Conservation (phyloP, 2,329 filamentous ascomycete species). For the Aspergillus candidus region DNA sequence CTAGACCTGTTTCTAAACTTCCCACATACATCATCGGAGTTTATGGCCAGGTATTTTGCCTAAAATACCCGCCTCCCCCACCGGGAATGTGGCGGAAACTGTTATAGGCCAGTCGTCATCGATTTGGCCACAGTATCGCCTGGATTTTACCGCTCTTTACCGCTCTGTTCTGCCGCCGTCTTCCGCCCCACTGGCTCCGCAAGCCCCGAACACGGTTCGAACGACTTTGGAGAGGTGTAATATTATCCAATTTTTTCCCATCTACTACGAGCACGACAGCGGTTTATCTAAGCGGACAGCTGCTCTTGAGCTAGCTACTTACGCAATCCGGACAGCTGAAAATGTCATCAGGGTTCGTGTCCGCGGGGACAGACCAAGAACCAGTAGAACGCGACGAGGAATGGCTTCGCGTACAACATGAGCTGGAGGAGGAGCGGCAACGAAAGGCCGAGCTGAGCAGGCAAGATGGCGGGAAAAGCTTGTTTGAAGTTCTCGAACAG, state of each 20-base stretch:
- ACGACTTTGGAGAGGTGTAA: not conserved
- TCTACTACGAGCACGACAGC: no score
- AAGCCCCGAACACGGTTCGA: not conserved
- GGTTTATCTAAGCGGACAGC: no score
- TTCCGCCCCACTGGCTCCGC: conserved; percentile 6
- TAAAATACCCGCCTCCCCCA: conserved; percentile 2
- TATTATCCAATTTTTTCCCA: no score
- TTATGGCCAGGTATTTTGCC: conserved; percentile 3
- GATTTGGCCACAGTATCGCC: not conserved
- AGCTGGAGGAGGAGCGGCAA: conserved; percentile 42
- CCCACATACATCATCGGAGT: not conserved
- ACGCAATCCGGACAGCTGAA: conserved; percentile 2
- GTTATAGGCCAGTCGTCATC: no score
- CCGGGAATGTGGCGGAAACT: not conserved
- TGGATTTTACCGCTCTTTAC: conserved; percentile 5
- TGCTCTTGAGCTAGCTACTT: no score
- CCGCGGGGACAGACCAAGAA: conserved; percentile 38
- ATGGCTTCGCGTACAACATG: conserved; percentile 39
- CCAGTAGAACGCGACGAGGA: conserved; percentile 38
- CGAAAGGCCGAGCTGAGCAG: conserved; percentile 45
- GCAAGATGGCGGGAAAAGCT: conserved; percentile 47
- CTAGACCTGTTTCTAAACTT: not conserved
- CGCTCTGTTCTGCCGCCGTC: conserved; percentile 7
- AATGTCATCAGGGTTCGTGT: conserved; percentile 45
- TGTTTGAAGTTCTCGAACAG: conserved; percentile 44